Percentiles rank a stretch among this genome's conserved stretches.
Conservation (phyloP, 202 grass and related monocot species). For the Saccharum hybrid region DNA sequence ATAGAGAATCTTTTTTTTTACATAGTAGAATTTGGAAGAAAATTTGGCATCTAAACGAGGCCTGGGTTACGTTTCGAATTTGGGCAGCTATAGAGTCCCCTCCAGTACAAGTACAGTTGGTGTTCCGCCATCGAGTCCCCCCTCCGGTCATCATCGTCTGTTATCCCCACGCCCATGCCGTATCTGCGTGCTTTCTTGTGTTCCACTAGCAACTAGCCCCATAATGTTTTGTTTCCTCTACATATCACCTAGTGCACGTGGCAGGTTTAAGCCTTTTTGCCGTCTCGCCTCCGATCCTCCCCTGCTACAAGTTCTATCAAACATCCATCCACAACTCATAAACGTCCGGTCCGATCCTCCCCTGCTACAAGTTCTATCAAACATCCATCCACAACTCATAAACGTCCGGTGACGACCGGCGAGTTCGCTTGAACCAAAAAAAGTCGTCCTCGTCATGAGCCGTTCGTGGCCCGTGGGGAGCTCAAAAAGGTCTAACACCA, state of each 20-base stretch:
- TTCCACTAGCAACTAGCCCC: not conserved
- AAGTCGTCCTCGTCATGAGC: conserved; percentile 9
- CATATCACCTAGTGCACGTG: not conserved
- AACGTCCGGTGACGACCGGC: not conserved
- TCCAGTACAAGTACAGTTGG: too few relatives aligned
- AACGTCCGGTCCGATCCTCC: not conserved
- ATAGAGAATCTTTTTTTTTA: too few relatives aligned
- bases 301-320: not conserved
- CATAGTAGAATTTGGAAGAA: too few relatives aligned
- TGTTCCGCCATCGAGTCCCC: not conserved
- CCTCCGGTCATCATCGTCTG: not conserved
- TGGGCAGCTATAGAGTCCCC: not conserved
- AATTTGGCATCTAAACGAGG: too few relatives aligned
- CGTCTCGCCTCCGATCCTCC: too few relatives aligned
- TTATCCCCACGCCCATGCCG: not conserved
- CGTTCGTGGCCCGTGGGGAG: not conserved
- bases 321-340: not conserved
- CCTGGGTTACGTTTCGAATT: not conserved
- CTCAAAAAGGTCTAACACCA: too few relatives aligned
- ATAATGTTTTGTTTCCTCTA: not conserved
- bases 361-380: not conserved
- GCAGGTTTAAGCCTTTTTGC: too few relatives aligned
- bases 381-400: not conserved
- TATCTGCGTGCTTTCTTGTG: not conserved
- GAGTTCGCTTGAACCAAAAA: not conserved